phyloP scores from a whole-genome alignment of 805 yeast genomes.

The Teunomyces kruisii region DNA sequence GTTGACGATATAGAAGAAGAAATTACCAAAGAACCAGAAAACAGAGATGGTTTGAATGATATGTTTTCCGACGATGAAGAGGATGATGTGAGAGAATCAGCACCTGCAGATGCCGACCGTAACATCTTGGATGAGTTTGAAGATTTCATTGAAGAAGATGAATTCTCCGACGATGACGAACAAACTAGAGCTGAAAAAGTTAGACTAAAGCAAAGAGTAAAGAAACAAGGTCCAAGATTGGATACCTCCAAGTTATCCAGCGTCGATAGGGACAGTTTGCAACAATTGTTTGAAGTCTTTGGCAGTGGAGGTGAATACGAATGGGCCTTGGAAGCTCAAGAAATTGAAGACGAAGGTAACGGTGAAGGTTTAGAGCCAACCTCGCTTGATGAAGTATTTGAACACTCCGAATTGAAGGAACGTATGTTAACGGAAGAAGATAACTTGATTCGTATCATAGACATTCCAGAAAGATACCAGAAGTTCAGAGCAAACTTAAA shows the following conservation, averaged over 20 bases:
- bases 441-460: constrained; percentile 80
- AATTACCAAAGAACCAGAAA: constrained; percentile 24
- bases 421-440: constrained; percentile 91
- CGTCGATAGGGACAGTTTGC: constrained; percentile 86
- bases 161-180: constrained; percentile 76
- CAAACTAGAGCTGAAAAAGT: constrained; percentile 34
- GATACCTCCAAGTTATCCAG: constrained; percentile 57
- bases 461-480: constrained; percentile 92
- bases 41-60: constrained; percentile 52
- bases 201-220: constrained; percentile 32
- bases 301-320: constrained; percentile 97
- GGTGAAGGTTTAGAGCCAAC: constrained; percentile 55
- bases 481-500: constrained; percentile 65
- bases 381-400: constrained; percentile 86
- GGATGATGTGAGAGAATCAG: constrained; percentile 34
- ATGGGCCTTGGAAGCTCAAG: constrained; percentile 95
- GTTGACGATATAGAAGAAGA: constrained; percentile 32
- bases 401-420: constrained; percentile 88
- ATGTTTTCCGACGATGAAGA: constrained; percentile 65
- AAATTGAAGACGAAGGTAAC: constrained; percentile 54
- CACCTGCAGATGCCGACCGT: constrained; percentile 26
- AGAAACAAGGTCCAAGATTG: constrained; percentile 42
- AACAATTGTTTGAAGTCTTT: constrained; percentile 90
- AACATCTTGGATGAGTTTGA: constrained; percentile 79
- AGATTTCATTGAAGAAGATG: constrained; percentile 97